Evolutionary conservation across 768 basidiomycete species (phyloP).

Genomic region (Hericium rajendrae): DNA sequence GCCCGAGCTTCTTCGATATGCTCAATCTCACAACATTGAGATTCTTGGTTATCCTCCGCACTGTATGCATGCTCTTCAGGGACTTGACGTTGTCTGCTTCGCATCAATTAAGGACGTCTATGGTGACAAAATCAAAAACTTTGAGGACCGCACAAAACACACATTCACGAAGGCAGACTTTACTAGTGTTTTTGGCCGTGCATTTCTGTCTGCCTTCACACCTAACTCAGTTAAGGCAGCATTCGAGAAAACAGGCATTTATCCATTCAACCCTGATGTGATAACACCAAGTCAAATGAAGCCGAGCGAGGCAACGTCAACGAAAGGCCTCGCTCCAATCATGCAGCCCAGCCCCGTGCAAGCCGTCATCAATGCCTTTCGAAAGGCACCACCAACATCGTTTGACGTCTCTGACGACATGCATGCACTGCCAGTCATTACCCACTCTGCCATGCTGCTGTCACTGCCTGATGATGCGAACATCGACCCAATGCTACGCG

Average conservation of each 20-base stretch:
- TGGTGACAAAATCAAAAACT: background rate
- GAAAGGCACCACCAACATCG: background rate
- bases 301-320: background rate
- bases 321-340: background rate
- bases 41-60: constrained; percentile 38
- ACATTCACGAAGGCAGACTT: background rate
- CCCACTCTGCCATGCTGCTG: background rate
- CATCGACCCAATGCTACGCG: too few species aligned
- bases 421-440: background rate
- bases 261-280: background rate
- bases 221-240: background rate
- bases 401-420: background rate
- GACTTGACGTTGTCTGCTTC: constrained; percentile 26
- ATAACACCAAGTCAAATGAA: background rate
- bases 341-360: background rate
- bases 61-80: constrained; percentile 32
- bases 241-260: background rate
- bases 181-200: background rate
- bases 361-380: background rate
- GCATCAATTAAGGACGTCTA: background rate
- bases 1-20: constrained; percentile 28
- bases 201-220: background rate
- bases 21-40: constrained; percentile 26
- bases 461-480: constrained; percentile 25
- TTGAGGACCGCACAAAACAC: background rate